Evolutionary conservation across 768 basidiomycete species (phyloP), one percentile per base, ranked within the genome.

Genomic region (Crassisporium funariophilum): DNA sequence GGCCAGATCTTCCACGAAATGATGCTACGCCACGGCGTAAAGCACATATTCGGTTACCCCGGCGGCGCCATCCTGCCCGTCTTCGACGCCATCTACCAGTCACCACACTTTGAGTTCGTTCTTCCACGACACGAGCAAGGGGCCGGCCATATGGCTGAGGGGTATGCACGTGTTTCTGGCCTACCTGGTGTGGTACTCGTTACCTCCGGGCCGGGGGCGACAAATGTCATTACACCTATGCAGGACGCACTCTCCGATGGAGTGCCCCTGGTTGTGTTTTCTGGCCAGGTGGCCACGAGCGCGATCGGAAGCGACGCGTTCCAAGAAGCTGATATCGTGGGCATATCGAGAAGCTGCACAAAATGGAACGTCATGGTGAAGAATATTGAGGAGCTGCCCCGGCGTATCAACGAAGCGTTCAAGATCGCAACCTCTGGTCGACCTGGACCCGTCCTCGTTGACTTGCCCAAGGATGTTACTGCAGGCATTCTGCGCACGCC

Each of bases 301-400:
- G 86, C 91, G 42, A 99, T 99, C 50, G 95, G 95, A n/a, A 95
- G 91, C 12, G 95, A 99, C 62, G 91, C 92, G 1, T 99, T 99
- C 81, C 97, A 99, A 65, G 97, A 99, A 70, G 97, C 97, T 31
- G 97, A 99, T 65, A 71, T 98, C 40, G 77, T 99, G 46, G 97
- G 97, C 39, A 99, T 98, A 67, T 97, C 95, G 22, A 79, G 95
- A 41, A 85, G 86, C 58, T 99, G 97, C 73, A 98, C 97, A 19
- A 99, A 98, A 67, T 98, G 97, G 97, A 98, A 99, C 63, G 95
- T 99, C 50, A 95, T 98, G 94, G 91, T 98, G 41, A 98, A 98
- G 69, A 95, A 95, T 62, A 91, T 98, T 49, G 68, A 89, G 10
- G 97, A 98, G 68, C 78, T 98, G 2, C 97, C 97, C 11, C 76